phyloP scores from a whole-genome alignment of 148 eudicot genomes.

The Amaranthus palmeri region DNA sequence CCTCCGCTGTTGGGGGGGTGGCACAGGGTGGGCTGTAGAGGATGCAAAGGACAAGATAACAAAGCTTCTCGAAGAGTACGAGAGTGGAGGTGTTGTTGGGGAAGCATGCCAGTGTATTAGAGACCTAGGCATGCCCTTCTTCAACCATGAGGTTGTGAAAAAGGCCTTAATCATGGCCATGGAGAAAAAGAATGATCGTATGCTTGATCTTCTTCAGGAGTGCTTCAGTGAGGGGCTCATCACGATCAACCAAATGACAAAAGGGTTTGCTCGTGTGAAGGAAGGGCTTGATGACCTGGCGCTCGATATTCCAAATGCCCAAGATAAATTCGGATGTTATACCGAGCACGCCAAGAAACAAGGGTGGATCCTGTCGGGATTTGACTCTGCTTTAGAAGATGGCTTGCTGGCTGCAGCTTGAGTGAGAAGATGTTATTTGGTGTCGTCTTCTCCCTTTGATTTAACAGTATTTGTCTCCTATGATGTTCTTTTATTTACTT shows the following conservation, averaged over 20 bases:
- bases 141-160: conserved; percentile 96
- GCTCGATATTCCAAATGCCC: conserved; percentile 86
- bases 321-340: conserved; percentile 54
- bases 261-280: conserved; percentile 68
- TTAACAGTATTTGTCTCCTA: conserved; percentile 14
- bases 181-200: conserved; percentile 91
- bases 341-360: conserved; percentile 45
- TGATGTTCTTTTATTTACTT: not conserved
- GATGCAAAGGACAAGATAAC: conserved; percentile 91
- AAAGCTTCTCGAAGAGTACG: conserved; percentile 88
- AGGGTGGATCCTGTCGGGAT: conserved; percentile 66
- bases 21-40: conserved; percentile 97
- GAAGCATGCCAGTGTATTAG: conserved; percentile 94
- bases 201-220: conserved; percentile 75
- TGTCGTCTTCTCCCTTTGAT: conserved; percentile 8
- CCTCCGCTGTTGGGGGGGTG: conserved; percentile 97
- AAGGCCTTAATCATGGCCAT: conserved; percentile 92
- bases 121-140: conserved; percentile 92
- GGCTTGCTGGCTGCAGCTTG: conserved; percentile 18
- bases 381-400: conserved; percentile 23
- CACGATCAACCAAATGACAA: conserved; percentile 87
- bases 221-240: conserved; percentile 83
- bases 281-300: conserved; percentile 92
- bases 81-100: conserved; percentile 70
- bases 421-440: conserved; percentile 14